These are phyloP conservation scores for Alternaria burnsii DNA, from an alignment of 2,329 filamentous ascomycete species.

Conservation along the genomic window DNA sequence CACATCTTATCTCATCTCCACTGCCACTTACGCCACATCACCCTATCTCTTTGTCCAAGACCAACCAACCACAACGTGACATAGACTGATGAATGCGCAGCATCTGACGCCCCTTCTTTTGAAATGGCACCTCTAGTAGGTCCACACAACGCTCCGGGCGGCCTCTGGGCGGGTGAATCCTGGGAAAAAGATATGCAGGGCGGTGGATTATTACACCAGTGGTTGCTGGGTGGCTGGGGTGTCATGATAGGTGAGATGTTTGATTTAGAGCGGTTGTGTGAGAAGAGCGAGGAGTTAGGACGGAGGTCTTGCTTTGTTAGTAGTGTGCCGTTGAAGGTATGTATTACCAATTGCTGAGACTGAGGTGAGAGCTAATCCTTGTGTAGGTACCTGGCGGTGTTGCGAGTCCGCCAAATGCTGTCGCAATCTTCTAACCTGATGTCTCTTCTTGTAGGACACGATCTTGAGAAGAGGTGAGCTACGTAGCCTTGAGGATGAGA, in stretches of 20 bases:
- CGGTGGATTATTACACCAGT: constrained; percentile 47
- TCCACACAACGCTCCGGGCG: constrained; percentile 40
- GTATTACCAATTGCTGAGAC: background rate
- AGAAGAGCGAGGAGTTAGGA: constrained; percentile 61
- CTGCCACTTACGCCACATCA: background rate
- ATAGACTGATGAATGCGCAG: constrained; percentile 18
- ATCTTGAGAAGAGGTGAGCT: background rate
- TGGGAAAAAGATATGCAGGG: constrained; percentile 50
- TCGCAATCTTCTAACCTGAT: constrained; percentile 44
- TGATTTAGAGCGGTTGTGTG: constrained; percentile 61
- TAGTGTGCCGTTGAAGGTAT: constrained; percentile 65
- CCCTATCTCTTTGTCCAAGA: background rate
- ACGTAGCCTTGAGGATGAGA: background rate
- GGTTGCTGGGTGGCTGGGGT: constrained; percentile 46
- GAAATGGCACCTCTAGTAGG: constrained; percentile 55
- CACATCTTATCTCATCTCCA: background rate
- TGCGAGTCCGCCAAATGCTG: constrained; percentile 49
- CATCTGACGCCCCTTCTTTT: constrained; percentile 54
- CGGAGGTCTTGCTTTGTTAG: constrained; percentile 69
- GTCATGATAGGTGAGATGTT: constrained; percentile 54
- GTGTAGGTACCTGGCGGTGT: constrained; percentile 58
- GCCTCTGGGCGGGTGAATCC: constrained; percentile 44
- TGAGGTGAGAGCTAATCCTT: background rate
- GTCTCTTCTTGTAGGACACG: background rate
- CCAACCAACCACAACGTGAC: background rate